Evolutionary conservation across 768 basidiomycete genomes (phyloP).

Genomic region (Mycena vitilis): DNA sequence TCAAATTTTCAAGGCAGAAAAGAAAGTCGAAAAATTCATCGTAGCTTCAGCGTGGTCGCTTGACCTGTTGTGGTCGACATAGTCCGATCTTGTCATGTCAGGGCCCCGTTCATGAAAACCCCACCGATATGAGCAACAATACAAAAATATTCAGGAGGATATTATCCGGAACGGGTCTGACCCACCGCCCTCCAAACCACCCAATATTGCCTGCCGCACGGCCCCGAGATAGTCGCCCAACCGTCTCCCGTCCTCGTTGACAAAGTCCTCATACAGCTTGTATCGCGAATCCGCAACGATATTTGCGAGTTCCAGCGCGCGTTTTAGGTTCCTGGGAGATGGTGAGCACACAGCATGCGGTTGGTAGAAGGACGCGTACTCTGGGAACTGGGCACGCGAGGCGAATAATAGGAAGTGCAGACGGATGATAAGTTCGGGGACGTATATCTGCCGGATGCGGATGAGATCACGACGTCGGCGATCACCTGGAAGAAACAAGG

Average conservation of each 20-base stretch:
- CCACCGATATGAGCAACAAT: neutral
- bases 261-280: conserved; percentile 88
- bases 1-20: too few relatives aligned
- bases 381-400: conserved; percentile 72
- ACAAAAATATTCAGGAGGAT: conserved; percentile 21
- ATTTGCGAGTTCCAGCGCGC: conserved; percentile 81
- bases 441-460: conserved; percentile 88
- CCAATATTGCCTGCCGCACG: conserved; percentile 78
- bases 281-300: conserved; percentile 90
- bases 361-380: conserved; percentile 59
- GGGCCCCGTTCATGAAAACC: conserved; percentile 3
- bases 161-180: conserved; percentile 78
- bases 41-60: too few relatives aligned
- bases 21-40: too few relatives aligned
- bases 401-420: conserved; percentile 78
- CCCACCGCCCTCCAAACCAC: conserved; percentile 77
- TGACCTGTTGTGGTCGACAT: too few relatives aligned
- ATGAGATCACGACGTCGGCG: conserved; percentile 73
- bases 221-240: conserved; percentile 81
- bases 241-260: conserved; percentile 67
- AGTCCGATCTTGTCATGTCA: too few relatives aligned
- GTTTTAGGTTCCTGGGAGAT: conserved; percentile 74
- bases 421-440: conserved; percentile 90
- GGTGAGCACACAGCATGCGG: neutral
- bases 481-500: conserved; percentile 50